phyloP scores from a whole-genome alignment of 768 basidiomycete species.

The Termitomyces sp. region DNA sequence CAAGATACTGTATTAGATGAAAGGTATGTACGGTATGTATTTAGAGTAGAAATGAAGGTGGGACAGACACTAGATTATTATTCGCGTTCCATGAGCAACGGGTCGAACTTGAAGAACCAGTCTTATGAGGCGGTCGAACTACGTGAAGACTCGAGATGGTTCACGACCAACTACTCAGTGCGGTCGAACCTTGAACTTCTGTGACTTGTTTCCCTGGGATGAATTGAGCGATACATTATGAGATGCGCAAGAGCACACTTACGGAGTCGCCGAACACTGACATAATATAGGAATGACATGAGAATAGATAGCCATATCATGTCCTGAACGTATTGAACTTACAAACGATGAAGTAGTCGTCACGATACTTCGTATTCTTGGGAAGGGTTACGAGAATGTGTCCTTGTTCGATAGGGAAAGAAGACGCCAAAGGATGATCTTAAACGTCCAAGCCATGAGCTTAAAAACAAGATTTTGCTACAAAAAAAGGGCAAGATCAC shows the following conservation, averaged over 20 bases:
- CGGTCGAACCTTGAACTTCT: constrained; percentile 16
- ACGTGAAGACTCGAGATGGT: not conserved
- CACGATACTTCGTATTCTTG: constrained; percentile 6
- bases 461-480: not conserved
- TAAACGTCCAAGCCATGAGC: not conserved
- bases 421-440: constrained; percentile 23
- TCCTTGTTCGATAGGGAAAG: constrained; percentile 17
- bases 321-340: constrained; percentile 7
- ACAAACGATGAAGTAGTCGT: constrained; percentile 23
- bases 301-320: not conserved
- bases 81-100: not conserved
- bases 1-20: not conserved
- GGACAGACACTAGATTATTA: not conserved
- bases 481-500: constrained; percentile 23
- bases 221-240: not conserved
- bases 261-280: constrained; percentile 28
- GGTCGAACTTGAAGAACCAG: not conserved
- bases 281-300: not conserved
- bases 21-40: not conserved
- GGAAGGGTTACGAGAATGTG: constrained; percentile 12
- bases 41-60: not conserved
- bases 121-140: not conserved
- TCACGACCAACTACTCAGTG: not conserved
- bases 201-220: constrained; percentile 22
- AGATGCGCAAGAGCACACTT: not conserved